Evolutionary conservation across 257 asterid genomes (phyloP), one percentile per base, ranked within the genome.

Genomic region (Salvia miltiorrhiza): DNA sequence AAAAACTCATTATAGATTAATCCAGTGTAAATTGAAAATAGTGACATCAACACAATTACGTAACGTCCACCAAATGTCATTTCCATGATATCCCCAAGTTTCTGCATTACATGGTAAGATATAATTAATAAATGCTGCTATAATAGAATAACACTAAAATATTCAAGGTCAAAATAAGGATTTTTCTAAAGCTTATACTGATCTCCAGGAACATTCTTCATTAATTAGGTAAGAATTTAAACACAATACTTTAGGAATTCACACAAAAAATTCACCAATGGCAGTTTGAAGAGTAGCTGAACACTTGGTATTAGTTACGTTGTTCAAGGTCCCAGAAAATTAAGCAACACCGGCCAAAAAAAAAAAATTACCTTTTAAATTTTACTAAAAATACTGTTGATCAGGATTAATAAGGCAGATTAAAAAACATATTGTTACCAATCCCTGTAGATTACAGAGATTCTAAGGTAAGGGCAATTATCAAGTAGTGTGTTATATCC

Each of bases 11-110:
- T 91, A 75, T 94, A 94, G 80, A 94, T 89, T 65, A 94, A 72
- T 69, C 99, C 99, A 23, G 99, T 94, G 84, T 85, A 94, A 78
- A 94, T 89, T 77, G 99, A 94, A 83, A 94, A 94, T 32, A 94
- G 71, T 17, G 99, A 45, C 99, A 94, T 94, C 95, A 94, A n/a
- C 70, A 94, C 1, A 72, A 94, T 91, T 16, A 94, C 96, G 67
- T 94, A 94, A 70, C 99, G 97, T 66, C 99, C 99, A 39, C 98
- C 97, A 63, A 94, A 94, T 56, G 97, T 73, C 98, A 94, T 89
- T 67, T 91, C 99, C 93, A 81, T 87, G 73, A 94, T 91, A 87
- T 94, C 99, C 40, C 98, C 99, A 70, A 94, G 97, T 89, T 94
- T 91, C 99, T 94, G 92, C 90, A 89, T 66, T 45, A 69, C 33